A percentile compares a stretch with the other conserved stretches of the same genome.
Evolutionary conservation across 148 eudicot genomes (phyloP).

Genomic region (Pharnaceum exiguum): DNA sequence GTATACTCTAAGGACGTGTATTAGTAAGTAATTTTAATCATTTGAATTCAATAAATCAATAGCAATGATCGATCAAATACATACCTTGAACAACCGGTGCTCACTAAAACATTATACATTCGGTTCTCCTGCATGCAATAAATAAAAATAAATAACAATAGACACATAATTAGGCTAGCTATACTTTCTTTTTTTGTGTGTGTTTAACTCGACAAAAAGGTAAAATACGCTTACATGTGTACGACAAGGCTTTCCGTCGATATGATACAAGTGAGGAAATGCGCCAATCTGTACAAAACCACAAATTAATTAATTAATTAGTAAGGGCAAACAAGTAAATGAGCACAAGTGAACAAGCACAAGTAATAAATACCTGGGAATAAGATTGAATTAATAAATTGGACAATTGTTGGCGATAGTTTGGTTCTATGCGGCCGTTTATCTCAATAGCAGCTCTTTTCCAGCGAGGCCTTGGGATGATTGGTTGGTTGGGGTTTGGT

Average conservation of each 20-base stretch:
- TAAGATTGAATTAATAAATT: constrained; percentile 61
- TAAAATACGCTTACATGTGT: constrained; percentile 44
- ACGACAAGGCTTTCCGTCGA: constrained; percentile 41
- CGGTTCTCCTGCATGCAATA: too few species aligned
- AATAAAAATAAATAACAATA: not conserved
- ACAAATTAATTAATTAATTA: not conserved
- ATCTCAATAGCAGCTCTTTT: constrained; percentile 48
- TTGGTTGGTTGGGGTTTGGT: constrained; percentile 20
- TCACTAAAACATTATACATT: too few species aligned
- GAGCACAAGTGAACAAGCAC: too few species aligned
- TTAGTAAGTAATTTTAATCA: too few species aligned
- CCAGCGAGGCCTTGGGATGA: constrained; percentile 47
- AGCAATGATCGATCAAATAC: not conserved
- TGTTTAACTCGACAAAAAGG: not conserved
- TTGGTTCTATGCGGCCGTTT: constrained; percentile 51
- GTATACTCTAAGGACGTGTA: too few species aligned
- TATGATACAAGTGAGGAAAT: constrained; percentile 59
- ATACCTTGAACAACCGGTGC: too few species aligned
- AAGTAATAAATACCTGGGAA: constrained; percentile 37
- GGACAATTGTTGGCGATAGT: constrained; percentile 47
- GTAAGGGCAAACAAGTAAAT: not conserved
- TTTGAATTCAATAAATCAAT: too few species aligned
- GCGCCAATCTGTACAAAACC: constrained; percentile 43
- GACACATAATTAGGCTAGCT: not conserved
- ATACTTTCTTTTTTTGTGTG: not conserved